phyloP scores from a whole-genome alignment of 1,139 yeast genomes.

The Lizanozyma gosingica region DNA sequence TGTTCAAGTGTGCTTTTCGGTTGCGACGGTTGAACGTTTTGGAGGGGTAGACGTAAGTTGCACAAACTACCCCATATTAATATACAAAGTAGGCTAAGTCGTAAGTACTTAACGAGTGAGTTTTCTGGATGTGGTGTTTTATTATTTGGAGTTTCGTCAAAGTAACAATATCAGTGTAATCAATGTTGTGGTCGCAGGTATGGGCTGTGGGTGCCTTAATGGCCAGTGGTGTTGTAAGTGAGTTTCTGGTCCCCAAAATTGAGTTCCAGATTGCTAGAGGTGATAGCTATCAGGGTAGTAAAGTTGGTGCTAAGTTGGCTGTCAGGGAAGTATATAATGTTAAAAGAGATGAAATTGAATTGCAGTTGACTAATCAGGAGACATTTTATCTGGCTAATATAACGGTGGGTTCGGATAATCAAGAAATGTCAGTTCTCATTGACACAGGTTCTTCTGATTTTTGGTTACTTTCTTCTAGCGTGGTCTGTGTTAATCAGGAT shows the following conservation, averaged over 20 bases:
- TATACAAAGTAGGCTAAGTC: too few species aligned
- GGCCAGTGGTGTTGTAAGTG: background rate
- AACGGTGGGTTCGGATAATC: conserved; percentile 24
- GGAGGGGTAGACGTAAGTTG: too few species aligned
- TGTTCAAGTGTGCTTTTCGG: too few species aligned
- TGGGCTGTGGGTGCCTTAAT: background rate
- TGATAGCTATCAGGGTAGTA: background rate
- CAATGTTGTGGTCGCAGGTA: too few species aligned
- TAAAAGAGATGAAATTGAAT: background rate
- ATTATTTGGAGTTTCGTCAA: too few species aligned
- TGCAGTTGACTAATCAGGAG: conserved; percentile 7
- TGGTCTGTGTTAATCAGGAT: conserved; percentile 12
- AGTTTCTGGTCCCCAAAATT: background rate
- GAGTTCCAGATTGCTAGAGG: background rate
- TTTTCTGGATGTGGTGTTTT: too few species aligned
- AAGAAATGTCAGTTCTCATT: conserved; percentile 24
- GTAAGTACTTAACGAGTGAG: too few species aligned
- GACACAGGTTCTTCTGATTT: conserved; percentile 43
- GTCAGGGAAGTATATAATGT: background rate
- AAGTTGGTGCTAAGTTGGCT: background rate
- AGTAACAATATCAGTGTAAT: too few species aligned
- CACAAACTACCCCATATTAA: too few species aligned
- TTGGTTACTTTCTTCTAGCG: conserved; percentile 33
- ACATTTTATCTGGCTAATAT: conserved; percentile 43
- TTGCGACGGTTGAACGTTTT: too few species aligned